Conservation (phyloP, 164 flowering plant genomes). For the Magnolia officinalis region DNA sequence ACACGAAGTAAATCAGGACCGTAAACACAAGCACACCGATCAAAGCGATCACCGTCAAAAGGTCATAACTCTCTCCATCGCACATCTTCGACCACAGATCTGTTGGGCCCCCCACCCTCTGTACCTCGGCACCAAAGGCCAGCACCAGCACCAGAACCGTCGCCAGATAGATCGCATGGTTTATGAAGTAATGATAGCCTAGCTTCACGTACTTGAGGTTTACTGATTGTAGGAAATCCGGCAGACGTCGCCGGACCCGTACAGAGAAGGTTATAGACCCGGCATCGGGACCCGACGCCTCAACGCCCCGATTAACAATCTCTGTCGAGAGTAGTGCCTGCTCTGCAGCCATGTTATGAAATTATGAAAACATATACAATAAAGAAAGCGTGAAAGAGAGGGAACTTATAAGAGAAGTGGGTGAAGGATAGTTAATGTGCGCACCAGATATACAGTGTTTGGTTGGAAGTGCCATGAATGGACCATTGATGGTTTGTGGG, state of each 20-base stretch:
- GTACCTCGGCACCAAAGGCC: slow-evolving; percentile 76
- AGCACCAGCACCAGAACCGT: slow-evolving; percentile 63
- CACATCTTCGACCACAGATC: slow-evolving; percentile 74
- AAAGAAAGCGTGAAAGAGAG: not conserved
- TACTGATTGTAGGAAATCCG: slow-evolving; percentile 80
- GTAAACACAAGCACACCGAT: slow-evolving; percentile 63
- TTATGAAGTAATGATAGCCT: slow-evolving; percentile 85
- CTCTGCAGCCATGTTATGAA: slow-evolving; percentile 36
- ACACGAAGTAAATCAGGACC: slow-evolving; percentile 64
- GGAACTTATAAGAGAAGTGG: slow-evolving; percentile 18
- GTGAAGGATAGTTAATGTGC: slow-evolving; percentile 45
- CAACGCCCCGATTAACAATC: slow-evolving; percentile 80
- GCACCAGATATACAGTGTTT: slow-evolving; percentile 31
- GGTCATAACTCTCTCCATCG: slow-evolving; percentile 66
- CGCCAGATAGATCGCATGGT: slow-evolving; percentile 68
- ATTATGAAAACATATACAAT: not conserved
- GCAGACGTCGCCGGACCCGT: slow-evolving; percentile 70
- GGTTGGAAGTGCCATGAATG: slow-evolving; percentile 43
- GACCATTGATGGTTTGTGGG: slow-evolving; percentile 21
- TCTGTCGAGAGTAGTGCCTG: slow-evolving; percentile 74
- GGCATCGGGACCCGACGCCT: slow-evolving; percentile 72
- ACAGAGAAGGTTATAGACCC: slow-evolving; percentile 80
- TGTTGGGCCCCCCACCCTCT: slow-evolving; percentile 62
- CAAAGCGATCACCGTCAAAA: slow-evolving; percentile 60
- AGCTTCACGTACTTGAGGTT: slow-evolving; percentile 87